Conservation (phyloP, 1,284 basidiomycete species). For the Violaceomyces palustris region DNA sequence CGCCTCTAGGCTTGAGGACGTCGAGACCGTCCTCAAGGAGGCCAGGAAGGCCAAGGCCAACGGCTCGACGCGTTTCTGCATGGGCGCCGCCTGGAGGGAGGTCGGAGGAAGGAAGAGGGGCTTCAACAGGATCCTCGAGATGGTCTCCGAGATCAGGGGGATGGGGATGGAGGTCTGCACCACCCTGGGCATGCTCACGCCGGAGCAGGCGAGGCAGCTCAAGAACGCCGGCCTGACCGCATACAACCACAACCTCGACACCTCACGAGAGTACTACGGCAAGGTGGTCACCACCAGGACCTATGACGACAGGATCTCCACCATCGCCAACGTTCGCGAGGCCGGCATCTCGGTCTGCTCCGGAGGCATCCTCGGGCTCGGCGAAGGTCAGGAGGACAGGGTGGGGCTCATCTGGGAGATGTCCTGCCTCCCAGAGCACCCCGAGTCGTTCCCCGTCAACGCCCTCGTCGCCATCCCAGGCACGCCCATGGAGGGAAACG, state of each 20-base stretch:
- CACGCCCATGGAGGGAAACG: conserved; percentile 60
- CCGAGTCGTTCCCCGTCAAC: conserved; percentile 97
- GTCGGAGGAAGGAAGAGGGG: conserved; percentile 87
- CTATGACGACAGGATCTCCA: conserved; percentile 87
- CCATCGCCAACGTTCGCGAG: conserved; percentile 81
- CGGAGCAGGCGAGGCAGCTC: conserved; percentile 77
- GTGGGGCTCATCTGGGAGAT: conserved; percentile 93
- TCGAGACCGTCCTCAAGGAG: conserved; percentile 75
- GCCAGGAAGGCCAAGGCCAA: conserved; percentile 87
- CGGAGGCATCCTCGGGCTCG: conserved; percentile 90
- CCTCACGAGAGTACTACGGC: conserved; percentile 93
- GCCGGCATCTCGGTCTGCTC: conserved; percentile 97
- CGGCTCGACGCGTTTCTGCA: conserved; percentile 94
- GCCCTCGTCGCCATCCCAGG: conserved; percentile 68
- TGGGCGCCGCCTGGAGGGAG: conserved; percentile 99
- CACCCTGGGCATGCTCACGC: conserved; percentile 90
- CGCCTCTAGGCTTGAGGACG: conserved; percentile 79
- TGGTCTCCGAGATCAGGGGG: conserved; percentile 66
- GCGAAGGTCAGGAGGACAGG: conserved; percentile 83
- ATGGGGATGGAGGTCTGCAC: conserved; percentile 74
- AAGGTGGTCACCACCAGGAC: conserved; percentile 88
- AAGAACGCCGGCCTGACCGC: conserved; percentile 95
- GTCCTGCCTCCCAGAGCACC: conserved; percentile 81
- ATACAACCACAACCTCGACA: conserved; percentile 98
- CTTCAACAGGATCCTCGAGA: conserved; percentile 86